phyloP scores from a whole-genome alignment of 2,329 filamentous ascomycete genomes.

The Pyrenochaeta sp. region DNA sequence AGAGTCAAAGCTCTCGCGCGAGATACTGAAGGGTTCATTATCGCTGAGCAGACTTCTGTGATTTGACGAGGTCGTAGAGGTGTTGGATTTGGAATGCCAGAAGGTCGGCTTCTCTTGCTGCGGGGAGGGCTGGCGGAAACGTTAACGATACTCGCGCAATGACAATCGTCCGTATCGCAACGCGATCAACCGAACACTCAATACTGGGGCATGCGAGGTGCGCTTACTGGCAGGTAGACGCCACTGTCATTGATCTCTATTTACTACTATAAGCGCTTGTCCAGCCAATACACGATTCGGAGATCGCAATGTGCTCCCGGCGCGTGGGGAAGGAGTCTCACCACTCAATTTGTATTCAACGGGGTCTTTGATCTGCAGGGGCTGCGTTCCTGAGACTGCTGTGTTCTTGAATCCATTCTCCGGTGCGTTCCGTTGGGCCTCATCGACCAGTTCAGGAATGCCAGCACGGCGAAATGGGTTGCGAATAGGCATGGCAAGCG shows the following conservation, averaged over 20 bases:
- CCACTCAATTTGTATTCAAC: constrained; percentile 63
- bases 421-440: constrained; percentile 40
- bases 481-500: constrained; percentile 50
- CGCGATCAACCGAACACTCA: constrained; percentile 2
- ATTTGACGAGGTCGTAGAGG: constrained; percentile 62
- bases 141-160: constrained; percentile 24
- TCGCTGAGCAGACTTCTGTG: constrained; percentile 75
- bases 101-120: constrained; percentile 83
- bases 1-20: constrained; percentile 94
- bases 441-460: constrained; percentile 43
- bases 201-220: constrained; percentile 2
- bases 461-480: constrained; percentile 52
- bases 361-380: constrained; percentile 55
- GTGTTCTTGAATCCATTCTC: constrained; percentile 46
- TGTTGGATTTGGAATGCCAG: constrained; percentile 67
- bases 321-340: constrained; percentile 39
- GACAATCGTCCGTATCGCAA: constrained; percentile 1
- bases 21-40: constrained; percentile 94
- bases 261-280: constrained; percentile 36
- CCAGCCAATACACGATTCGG: constrained; percentile 6
- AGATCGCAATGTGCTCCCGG: constrained; percentile 10
- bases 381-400: constrained; percentile 48
- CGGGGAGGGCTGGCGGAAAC: constrained; percentile 70
- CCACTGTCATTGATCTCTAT: constrained; percentile 95
- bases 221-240: constrained; percentile 86